Evolutionary conservation across 2,329 filamentous ascomycete species (phyloP).

Genomic region (Curvularia verruculosa): DNA sequence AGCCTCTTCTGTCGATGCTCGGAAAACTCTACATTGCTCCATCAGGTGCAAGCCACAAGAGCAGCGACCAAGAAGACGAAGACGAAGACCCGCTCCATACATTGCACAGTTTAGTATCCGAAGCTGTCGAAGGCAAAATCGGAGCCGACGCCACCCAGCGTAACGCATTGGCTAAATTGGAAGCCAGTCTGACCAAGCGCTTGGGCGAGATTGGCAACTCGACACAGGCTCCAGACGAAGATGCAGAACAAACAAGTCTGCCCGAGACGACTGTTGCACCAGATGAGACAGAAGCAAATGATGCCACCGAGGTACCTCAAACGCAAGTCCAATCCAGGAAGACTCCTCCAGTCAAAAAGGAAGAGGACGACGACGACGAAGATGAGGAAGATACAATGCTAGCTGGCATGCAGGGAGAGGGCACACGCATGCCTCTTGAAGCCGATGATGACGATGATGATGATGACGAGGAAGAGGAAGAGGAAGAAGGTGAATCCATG

Average conservation of each 20-base stretch:
- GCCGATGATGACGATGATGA: constrained; percentile 35
- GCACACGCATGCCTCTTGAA: constrained; percentile 44
- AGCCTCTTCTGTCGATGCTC: constrained; percentile 67
- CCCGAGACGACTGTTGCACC: constrained; percentile 27
- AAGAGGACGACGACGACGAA: constrained; percentile 27
- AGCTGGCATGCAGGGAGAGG: constrained; percentile 43
- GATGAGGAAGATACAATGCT: constrained; percentile 45
- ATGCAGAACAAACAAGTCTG: constrained; percentile 7
- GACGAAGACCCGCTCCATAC: constrained; percentile 33
- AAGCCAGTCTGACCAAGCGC: constrained; percentile 58
- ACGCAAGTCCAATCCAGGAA: constrained; percentile 5
- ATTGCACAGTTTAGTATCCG: constrained; percentile 54
- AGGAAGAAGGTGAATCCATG: constrained; percentile 4
- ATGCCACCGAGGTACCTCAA: constrained; percentile 29
- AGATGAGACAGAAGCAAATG: constrained; percentile 15
- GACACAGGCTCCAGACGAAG: constrained; percentile 16
- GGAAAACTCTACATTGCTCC: constrained; percentile 80
- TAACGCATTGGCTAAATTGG: constrained; percentile 62
- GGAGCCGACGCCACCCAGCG: constrained; percentile 60
- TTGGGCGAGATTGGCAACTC: constrained; percentile 48
- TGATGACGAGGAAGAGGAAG: constrained; percentile 19
- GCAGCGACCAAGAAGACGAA: constrained; percentile 22
- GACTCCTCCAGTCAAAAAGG: constrained; percentile 8
- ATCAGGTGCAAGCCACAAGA: constrained; percentile 50
- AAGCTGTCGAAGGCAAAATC: constrained; percentile 57